Percentiles rank a stretch among this genome's conserved stretches.
phyloP scores from a whole-genome alignment of 1,139 yeast species.

The Debaryomyces coudertii region DNA sequence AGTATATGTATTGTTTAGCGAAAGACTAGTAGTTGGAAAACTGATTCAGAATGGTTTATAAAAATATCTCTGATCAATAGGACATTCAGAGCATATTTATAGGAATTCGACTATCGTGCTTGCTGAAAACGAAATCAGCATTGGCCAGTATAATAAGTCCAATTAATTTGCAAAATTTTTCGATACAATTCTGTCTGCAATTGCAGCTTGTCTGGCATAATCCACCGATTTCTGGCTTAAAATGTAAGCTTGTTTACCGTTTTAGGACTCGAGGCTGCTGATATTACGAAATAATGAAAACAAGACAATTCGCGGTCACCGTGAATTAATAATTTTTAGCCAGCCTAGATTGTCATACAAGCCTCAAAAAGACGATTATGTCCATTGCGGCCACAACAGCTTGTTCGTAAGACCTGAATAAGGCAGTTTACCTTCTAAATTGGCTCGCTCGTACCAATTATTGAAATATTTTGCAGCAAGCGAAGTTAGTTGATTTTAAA shows the following conservation, averaged over 20 bases:
- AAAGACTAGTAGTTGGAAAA: constrained; percentile 26
- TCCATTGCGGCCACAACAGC: not conserved
- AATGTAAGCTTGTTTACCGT: constrained; percentile 1
- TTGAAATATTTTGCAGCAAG: not conserved
- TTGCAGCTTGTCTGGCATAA: constrained; percentile 1
- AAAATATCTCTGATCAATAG: not conserved
- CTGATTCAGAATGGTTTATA: not conserved
- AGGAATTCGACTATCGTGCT: not conserved
- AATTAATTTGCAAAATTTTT: constrained; percentile 8
- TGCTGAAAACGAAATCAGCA: not conserved
- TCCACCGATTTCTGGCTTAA: not conserved
- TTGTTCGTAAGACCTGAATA: not conserved
- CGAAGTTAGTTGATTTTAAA: not conserved
- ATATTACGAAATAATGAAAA: constrained; percentile 1
- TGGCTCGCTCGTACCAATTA: not conserved
- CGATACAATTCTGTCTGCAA: constrained; percentile 2
- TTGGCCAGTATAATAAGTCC: not conserved
- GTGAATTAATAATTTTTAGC: constrained; percentile 3
- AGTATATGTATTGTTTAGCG: constrained; percentile 21
- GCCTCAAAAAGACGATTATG: not conserved
- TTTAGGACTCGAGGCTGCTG: constrained; percentile 3
- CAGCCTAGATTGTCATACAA: not conserved
- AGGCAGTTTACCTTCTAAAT: not conserved
- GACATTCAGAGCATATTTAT: constrained; percentile 1
- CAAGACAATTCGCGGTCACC: constrained; percentile 5